These are phyloP conservation scores for Pythium phragmitis DNA, from an alignment of 352 stramenopile genomes.

Conservation along the genomic window DNA sequence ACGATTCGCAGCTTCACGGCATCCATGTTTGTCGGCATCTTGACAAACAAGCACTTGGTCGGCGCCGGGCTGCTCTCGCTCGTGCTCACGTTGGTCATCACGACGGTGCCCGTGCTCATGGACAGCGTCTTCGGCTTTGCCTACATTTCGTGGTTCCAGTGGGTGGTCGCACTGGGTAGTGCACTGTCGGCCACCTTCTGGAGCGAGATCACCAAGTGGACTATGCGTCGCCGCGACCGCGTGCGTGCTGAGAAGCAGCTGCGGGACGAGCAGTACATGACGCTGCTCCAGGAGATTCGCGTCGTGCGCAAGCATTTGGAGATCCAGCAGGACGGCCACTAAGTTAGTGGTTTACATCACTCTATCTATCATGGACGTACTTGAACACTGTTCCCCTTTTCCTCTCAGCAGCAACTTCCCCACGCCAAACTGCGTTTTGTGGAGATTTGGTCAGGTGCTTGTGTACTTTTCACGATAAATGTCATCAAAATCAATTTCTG, in stretches of 20 bases:
- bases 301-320: constrained; percentile 10
- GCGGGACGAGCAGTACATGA: constrained; percentile 52
- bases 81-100: constrained; percentile 50
- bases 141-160: constrained; percentile 67
- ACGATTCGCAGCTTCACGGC: constrained; percentile 74
- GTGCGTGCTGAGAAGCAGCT: constrained; percentile 33
- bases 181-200: constrained; percentile 56
- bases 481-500: background rate
- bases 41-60: constrained; percentile 70
- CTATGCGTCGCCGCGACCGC: constrained; percentile 41
- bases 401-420: too few relatives aligned
- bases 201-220: constrained; percentile 54
- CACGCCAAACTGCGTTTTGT: too few relatives aligned
- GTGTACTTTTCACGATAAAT: too few relatives aligned
- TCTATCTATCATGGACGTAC: background rate
- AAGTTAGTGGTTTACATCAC: background rate
- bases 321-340: background rate
- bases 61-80: constrained; percentile 53
- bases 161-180: constrained; percentile 38
- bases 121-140: constrained; percentile 64
- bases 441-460: too few relatives aligned
- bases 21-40: constrained; percentile 57
- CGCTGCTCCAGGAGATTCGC: constrained; percentile 60
- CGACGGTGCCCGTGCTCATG: constrained; percentile 56
- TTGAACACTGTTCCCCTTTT: background rate